These are phyloP conservation scores for Olyra latifolia DNA, from an alignment of 176 grass and related monocot genomes.

Conservation along the genomic window DNA sequence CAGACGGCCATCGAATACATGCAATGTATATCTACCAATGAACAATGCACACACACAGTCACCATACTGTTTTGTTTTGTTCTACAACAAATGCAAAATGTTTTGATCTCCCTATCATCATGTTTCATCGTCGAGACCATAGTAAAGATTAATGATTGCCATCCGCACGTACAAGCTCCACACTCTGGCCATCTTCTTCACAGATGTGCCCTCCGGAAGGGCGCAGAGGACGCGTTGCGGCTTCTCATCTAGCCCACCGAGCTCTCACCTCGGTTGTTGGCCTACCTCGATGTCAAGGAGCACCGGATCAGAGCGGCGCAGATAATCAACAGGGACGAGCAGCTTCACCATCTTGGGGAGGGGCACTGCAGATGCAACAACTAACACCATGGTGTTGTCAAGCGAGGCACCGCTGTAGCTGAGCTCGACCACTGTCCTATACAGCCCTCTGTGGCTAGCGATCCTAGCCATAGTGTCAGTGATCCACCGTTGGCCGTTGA, in stretches of 20 bases:
- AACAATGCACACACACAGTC: no score
- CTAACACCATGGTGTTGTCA: not conserved
- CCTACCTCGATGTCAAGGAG: not conserved
- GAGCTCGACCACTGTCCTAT: constrained; percentile 18
- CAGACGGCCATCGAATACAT: no score
- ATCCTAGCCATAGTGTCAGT: constrained; percentile 36
- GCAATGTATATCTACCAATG: no score
- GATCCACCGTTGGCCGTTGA: constrained; percentile 17
- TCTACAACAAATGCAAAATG: no score
- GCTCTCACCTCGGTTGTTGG: not conserved
- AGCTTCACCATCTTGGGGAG: not conserved
- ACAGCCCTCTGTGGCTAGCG: not conserved
- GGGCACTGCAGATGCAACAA: not conserved
- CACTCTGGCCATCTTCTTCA: not conserved
- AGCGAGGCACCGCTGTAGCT: constrained; percentile 1
- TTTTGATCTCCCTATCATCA: no score
- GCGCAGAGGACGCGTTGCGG: not conserved
- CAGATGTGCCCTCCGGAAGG: constrained; percentile 2
- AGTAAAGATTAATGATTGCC: no score
- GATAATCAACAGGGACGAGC: constrained; percentile 30
- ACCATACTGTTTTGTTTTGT: no score
- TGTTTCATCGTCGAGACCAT: no score
- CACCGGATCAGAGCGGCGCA: constrained; percentile 27
- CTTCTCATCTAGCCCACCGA: not conserved
- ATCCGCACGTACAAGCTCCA: constrained; percentile 22